phyloP scores from a whole-genome alignment of 116 monocot genomes.

The Dioscorea cayenensis region DNA sequence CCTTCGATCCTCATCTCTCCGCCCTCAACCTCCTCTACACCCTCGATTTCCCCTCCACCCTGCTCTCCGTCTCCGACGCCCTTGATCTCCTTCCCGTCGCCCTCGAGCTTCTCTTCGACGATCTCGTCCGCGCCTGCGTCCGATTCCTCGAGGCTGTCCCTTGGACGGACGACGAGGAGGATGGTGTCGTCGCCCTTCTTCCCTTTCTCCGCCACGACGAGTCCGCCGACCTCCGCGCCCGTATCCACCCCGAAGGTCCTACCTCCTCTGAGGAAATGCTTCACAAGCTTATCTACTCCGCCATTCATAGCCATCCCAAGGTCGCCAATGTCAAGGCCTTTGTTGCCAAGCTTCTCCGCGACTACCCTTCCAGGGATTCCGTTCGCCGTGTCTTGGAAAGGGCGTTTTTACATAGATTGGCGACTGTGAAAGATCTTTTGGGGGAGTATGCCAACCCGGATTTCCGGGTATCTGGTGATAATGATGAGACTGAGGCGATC shows the following conservation, averaged over 20 bases:
- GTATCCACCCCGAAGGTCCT: constrained; percentile 12
- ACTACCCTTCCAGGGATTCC: constrained; percentile 42
- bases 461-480: constrained; percentile 58
- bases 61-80: constrained; percentile 46
- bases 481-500: constrained; percentile 86
- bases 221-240: constrained; percentile 46
- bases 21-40: constrained; percentile 77
- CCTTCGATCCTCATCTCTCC: constrained; percentile 57
- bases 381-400: constrained; percentile 53
- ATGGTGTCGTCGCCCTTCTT: constrained; percentile 29
- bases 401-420: constrained; percentile 49
- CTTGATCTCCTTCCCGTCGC: constrained; percentile 67
- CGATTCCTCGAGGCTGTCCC: constrained; percentile 87
- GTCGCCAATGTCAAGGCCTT: constrained; percentile 62
- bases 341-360: constrained; percentile 53
- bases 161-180: constrained; percentile 84
- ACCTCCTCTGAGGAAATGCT: constrained; percentile 69
- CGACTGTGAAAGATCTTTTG: constrained; percentile 53
- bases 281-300: constrained; percentile 42
- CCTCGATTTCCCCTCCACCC: constrained; percentile 39
- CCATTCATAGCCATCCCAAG: constrained; percentile 56
- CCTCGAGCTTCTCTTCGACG: constrained; percentile 76
- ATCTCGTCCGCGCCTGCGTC: constrained; percentile 51
- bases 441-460: constrained; percentile 84
- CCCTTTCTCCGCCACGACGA: constrained; percentile 59